Percentiles rank a stretch among this genome's conserved stretches.
Evolutionary conservation across 148 eudicot genomes (phyloP).

Genomic region (Vaccinium darrowii): DNA sequence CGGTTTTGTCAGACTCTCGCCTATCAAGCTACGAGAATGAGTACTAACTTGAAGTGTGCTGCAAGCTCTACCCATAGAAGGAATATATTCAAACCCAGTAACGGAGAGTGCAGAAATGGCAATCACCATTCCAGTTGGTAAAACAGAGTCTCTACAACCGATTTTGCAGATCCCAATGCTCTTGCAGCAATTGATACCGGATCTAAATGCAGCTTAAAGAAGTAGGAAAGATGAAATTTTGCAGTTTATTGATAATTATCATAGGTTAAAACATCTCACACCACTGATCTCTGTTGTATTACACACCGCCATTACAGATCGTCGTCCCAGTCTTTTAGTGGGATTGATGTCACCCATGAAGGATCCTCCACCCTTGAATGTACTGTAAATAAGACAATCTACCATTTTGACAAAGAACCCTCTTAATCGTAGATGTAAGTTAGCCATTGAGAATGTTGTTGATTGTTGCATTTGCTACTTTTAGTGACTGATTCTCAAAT

Average conservation of each 20-base stretch:
- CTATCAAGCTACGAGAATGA: conserved; percentile 62
- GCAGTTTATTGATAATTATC: conserved; percentile 28
- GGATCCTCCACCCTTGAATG: not conserved
- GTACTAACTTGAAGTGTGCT: conserved; percentile 11
- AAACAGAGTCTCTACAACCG: not conserved
- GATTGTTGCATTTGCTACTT: not conserved
- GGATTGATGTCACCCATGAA: conserved; percentile 11
- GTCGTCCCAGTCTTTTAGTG: conserved; percentile 24
- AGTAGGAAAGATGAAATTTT: conserved; percentile 24
- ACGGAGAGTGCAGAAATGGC: not conserved
- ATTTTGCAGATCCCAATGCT: not conserved
- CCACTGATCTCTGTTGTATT: conserved; percentile 12
- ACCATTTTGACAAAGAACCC: not conserved
- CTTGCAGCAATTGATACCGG: not conserved
- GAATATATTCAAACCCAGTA: not conserved
- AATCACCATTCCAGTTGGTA: not conserved
- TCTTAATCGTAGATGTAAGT: not conserved
- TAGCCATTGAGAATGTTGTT: not conserved
- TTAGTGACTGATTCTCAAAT: not conserved
- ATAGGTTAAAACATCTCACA: not conserved
- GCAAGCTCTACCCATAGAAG: not conserved
- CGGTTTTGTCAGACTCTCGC: conserved; percentile 76
- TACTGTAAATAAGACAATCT: not conserved
- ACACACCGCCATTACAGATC: not conserved
- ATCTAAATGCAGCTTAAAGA: conserved; percentile 2